Percentiles rank a stretch among this genome's conserved stretches.
phyloP scores from a whole-genome alignment of 495 filamentous ascomycete species.

The Lichina pygmaea region DNA sequence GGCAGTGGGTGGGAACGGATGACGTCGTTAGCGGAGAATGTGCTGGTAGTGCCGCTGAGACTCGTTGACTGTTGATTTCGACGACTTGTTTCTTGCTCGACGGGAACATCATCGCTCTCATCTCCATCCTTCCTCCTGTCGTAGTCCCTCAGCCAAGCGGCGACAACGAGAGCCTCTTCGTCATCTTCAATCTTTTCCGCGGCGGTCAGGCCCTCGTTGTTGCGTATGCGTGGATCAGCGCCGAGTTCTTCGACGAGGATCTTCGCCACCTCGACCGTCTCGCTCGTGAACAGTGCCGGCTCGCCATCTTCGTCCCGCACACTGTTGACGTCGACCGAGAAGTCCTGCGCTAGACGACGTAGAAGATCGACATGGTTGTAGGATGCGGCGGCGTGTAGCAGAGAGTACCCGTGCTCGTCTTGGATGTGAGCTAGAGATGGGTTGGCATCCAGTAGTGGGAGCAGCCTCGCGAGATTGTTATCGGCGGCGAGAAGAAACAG shows the following conservation, averaged over 20 bases:
- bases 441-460: constrained; percentile 37
- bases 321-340: constrained; percentile 13
- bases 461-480: constrained; percentile 22
- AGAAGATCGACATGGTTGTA: constrained; percentile 70
- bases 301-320: constrained; percentile 32
- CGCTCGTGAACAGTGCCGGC: constrained; percentile 67
- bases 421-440: constrained; percentile 38
- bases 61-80: no score
- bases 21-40: not conserved
- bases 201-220: constrained; percentile 34
- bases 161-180: constrained; percentile 8
- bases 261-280: constrained; percentile 47
- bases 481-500: constrained; percentile 54
- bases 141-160: constrained; percentile 4
- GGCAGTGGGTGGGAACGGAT: not conserved
- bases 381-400: constrained; percentile 75
- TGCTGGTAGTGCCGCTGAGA: not conserved
- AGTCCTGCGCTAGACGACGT: constrained; percentile 46
- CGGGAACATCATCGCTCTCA: not conserved
- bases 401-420: constrained; percentile 69
- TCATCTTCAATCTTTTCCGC: constrained; percentile 18
- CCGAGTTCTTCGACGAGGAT: constrained; percentile 59
- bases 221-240: constrained; percentile 31
- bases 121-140: not conserved
- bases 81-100: not conserved